These are phyloP conservation scores for Akanthomyces muscarius DNA, from an alignment of 2,329 filamentous ascomycete species.

Conservation along the genomic window DNA sequence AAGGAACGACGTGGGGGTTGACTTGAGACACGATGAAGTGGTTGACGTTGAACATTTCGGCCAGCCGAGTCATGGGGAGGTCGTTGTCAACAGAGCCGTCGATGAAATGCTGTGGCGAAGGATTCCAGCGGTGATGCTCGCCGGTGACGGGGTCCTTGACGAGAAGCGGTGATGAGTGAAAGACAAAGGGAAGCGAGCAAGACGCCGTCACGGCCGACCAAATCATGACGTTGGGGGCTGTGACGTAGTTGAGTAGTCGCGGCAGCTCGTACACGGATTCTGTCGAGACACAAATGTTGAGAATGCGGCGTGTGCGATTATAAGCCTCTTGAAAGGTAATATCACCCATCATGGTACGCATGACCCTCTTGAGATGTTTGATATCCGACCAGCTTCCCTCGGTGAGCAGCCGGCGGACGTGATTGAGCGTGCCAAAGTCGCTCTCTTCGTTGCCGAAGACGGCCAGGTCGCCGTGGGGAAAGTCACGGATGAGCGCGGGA, in stretches of 20 bases:
- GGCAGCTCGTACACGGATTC: conserved; percentile 85
- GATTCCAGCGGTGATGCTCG: conserved; percentile 76
- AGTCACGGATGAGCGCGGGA: conserved; percentile 61
- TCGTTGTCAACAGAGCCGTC: conserved; percentile 95
- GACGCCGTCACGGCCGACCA: conserved; percentile 97
- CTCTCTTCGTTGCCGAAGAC: conserved; percentile 67
- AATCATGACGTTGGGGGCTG: conserved; percentile 88
- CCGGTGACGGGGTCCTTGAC: conserved; percentile 83
- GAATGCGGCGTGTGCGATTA: conserved; percentile 84
- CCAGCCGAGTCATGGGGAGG: conserved; percentile 80
- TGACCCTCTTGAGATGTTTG: conserved; percentile 72
- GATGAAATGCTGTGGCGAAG: conserved; percentile 80
- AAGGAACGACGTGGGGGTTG: conserved; percentile 89
- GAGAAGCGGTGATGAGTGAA: conserved; percentile 71
- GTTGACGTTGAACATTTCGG: conserved; percentile 97
- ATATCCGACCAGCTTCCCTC: conserved; percentile 83
- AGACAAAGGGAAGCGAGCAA: conserved; percentile 86
- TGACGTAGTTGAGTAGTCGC: conserved; percentile 84
- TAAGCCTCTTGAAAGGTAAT: conserved; percentile 95
- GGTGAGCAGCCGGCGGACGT: conserved; percentile 71
- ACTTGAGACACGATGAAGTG: conserved; percentile 98
- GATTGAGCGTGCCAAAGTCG: conserved; percentile 61
- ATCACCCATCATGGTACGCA: conserved; percentile 76
- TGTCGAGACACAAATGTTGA: conserved; percentile 91
- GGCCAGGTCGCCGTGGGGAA: conserved; percentile 74